Evolutionary conservation across 306 rosid genomes (phyloP), one percentile per base, ranked within the genome.

Genomic region (Delonix regia): DNA sequence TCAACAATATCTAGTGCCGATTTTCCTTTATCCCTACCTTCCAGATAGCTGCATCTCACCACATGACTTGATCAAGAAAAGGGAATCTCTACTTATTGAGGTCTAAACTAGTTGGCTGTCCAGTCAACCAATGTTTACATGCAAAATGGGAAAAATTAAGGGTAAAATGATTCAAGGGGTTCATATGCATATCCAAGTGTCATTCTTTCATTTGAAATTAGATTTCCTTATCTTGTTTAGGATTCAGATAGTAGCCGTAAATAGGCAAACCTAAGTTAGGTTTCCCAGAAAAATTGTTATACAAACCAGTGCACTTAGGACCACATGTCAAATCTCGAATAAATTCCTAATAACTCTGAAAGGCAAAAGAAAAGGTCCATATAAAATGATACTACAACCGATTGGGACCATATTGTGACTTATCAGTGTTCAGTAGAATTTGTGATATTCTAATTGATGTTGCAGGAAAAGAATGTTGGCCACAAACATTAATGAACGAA

Each of bases 401-500:
- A 71, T 44, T 71, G 86, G 88, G 84, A 66, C 88, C 84, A 55
- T 48, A 59, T 33, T 70, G 88, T 71, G 86, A 85, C 88, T 45
- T 33, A 75, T 75, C 84, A 71, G 19, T 21, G 11, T 75, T 65
- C 86, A 65, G 22, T 44, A 24, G 81, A 81, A 75, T 62, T 33
- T 75, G 59, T 39, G 77, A 75, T 82, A 78, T 82, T 78, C 79
- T 74, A 48, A 48, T 75, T 85, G 71, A 82, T 75, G 77, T 79
- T 65, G 73, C 52, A 30, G 70, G 77, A 75, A 82, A 65, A 57
- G 74, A 85, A 85, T 79, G 84, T 75, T 75, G 82, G 84, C 84
- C 84, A 71, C 82, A 65, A 75, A 71, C 74, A 85, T 79, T 79
- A 57, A 77, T 57, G 75, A 45, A 38, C 13, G 62, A 82, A 69